These are phyloP conservation scores for Pezicula neosporulosa DNA, from an alignment of 2,329 filamentous ascomycete species.

Conservation along the genomic window DNA sequence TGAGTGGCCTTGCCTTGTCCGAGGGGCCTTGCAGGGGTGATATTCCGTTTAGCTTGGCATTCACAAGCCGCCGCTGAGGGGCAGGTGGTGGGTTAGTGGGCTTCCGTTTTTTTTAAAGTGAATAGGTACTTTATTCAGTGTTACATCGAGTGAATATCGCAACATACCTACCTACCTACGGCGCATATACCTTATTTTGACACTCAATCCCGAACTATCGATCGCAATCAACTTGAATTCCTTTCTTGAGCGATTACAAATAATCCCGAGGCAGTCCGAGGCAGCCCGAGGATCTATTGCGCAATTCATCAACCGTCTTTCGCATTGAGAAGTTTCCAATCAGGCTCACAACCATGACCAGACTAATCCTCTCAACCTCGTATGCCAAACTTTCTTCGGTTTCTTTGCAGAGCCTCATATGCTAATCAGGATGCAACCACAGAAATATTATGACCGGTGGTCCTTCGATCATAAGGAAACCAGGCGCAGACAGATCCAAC, in stretches of 20 bases:
- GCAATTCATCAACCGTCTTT: background rate
- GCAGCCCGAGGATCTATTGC: no score
- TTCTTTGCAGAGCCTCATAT: conserved; percentile 3
- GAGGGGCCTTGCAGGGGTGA: conserved; percentile 5
- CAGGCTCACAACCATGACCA: conserved; percentile 51
- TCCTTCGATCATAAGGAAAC: conserved; percentile 78
- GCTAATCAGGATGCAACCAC: conserved; percentile 9
- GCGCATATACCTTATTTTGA: no score
- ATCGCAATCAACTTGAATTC: no score
- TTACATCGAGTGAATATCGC: no score
- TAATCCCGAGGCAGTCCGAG: no score
- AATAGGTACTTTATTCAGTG: no score
- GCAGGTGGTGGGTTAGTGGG: background rate
- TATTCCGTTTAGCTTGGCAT: background rate
- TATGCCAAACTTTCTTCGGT: conserved; percentile 41
- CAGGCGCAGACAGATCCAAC: conserved; percentile 79
- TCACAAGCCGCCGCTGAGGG: conserved; percentile 1
- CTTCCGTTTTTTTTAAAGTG: no score
- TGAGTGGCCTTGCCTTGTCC: conserved; percentile 7
- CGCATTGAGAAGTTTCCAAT: background rate
- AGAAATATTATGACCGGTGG: conserved; percentile 64
- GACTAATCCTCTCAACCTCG: conserved; percentile 83
- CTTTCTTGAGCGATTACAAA: no score
- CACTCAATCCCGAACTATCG: no score
- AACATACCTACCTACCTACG: no score